A percentile compares a stretch with the other conserved stretches of the same genome.
These are phyloP conservation scores for Amaranthus hypochondriacus DNA, from an alignment of 148 eudicot species.

Conservation along the genomic window DNA sequence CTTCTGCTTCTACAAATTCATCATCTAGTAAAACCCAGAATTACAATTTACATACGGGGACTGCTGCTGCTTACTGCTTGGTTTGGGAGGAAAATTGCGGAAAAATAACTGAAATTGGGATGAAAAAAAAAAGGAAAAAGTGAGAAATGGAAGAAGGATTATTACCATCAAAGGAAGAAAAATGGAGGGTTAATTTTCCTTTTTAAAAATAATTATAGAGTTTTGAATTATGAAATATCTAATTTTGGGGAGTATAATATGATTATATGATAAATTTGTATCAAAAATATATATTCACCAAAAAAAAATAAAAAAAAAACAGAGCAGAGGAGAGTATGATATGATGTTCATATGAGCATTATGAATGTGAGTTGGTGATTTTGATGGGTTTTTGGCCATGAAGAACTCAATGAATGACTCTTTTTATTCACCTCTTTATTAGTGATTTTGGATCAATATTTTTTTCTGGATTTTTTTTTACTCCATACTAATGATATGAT, in stretches of 20 bases:
- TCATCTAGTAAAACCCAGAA: slow-evolving; percentile 36
- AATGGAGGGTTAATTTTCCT: neutral
- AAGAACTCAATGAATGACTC: slow-evolving; percentile 27
- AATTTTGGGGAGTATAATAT: neutral
- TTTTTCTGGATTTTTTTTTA: neutral
- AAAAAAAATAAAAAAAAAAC: too few relatives aligned
- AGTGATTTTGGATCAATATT: slow-evolving; percentile 5
- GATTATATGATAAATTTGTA: neutral
- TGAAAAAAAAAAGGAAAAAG: too few relatives aligned
- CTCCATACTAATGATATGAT: too few relatives aligned
- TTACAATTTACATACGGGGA: slow-evolving; percentile 38
- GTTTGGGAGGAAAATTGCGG: neutral
- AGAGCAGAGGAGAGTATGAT: slow-evolving; percentile 15
- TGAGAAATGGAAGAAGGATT: too few relatives aligned
- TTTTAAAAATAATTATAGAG: neutral
- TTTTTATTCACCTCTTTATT: slow-evolving; percentile 8
- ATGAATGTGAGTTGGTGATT: neutral
- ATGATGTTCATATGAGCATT: slow-evolving; percentile 11
- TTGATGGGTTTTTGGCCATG: slow-evolving; percentile 7
- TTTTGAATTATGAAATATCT: neutral
- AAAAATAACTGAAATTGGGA: neutral
- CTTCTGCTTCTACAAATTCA: slow-evolving; percentile 15
- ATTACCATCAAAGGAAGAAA: neutral
- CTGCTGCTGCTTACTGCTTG: slow-evolving; percentile 49
- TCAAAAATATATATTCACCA: neutral